Base-by-base conservation (phyloP, 768 basidiomycete genomes). In the Kwoniella mangroviensis region DNA sequence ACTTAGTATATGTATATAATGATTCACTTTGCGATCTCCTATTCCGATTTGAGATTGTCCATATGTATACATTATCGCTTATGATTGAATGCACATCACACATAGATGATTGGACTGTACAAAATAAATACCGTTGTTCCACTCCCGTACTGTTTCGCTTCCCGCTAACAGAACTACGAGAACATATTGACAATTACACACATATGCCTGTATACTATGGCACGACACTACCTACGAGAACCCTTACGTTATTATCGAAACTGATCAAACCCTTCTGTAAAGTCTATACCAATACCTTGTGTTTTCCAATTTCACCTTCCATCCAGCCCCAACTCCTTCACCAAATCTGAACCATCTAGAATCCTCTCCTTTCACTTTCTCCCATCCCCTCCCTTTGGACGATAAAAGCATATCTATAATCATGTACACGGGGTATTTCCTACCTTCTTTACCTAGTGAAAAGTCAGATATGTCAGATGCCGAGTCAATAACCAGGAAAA, bases 241-340 rank as follows among this genome's bases (percentile, higher is more conserved):
- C 22, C 12, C 12, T 12, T 55, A n/a, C 3, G 22, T 12, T 28
- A 28, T 17, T 58, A 22, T 17, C 26, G 17, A 58, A 11, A 34
- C 24, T 12, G 17, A 41, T 59, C 21, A 66, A 13, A 67, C 55
- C 62, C 76, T 65, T 51, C 74, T 68, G 57, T 82, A 83, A 63
- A 81, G 56, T 61, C 82, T 75, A 60, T 71, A 74, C 82, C 82
- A 83, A 67, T 83, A 83, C 68, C 82, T 72, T 22, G 77, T 77
- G 62, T 83, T 83, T 71, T 83, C 82, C 70, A 83, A 54, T 59
- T 83, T 83, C 63, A 77, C 72, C 7, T 75, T 73, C 75, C 81
- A 83, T 3, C 70, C 70, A 9, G 71, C 71, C 45, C 75, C 76
- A 7, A 79, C 65, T 12, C 77, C 79, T 19, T 77, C 75, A 17